Percentiles rank a stretch among this genome's conserved stretches.
These are phyloP conservation scores for Thelonectria rubi DNA, from an alignment of 2,329 filamentous ascomycete species.

Conservation along the genomic window DNA sequence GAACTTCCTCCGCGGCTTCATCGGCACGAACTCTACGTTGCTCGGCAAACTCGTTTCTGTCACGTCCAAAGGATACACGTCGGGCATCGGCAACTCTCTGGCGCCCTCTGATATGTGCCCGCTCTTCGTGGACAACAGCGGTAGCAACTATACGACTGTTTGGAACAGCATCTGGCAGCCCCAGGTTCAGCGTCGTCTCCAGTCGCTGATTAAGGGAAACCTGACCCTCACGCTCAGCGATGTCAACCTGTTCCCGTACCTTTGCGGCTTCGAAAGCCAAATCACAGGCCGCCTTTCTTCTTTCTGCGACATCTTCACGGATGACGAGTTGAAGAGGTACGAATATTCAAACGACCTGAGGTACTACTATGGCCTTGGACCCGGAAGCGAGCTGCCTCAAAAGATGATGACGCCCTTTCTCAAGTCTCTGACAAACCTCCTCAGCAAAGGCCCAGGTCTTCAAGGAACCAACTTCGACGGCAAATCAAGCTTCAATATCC, in stretches of 20 bases:
- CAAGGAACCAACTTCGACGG: conserved; percentile 58
- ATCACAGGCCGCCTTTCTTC: conserved; percentile 69
- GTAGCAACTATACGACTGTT: conserved; percentile 51
- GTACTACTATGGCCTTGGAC: conserved; percentile 73
- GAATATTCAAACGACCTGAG: conserved; percentile 74
- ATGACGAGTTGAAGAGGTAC: conserved; percentile 69
- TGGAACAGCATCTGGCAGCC: conserved; percentile 65
- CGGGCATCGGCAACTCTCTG: conserved; percentile 67
- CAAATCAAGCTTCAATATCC: conserved; percentile 55
- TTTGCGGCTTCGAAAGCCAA: conserved; percentile 77
- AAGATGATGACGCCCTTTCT: conserved; percentile 71
- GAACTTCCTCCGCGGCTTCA: conserved; percentile 68
- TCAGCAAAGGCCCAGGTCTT: conserved; percentile 61
- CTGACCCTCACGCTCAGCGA: conserved; percentile 54
- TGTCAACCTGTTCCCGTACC: conserved; percentile 69
- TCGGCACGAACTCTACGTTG: conserved; percentile 63
- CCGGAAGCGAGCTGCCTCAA: conserved; percentile 61
- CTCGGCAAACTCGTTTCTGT: conserved; percentile 67
- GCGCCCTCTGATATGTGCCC: conserved; percentile 71
- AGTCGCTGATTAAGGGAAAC: conserved; percentile 56
- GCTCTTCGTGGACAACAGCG: conserved; percentile 63
- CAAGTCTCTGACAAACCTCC: conserved; percentile 59
- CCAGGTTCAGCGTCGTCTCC: conserved; percentile 32
- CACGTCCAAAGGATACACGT: conserved; percentile 62
- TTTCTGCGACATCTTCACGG: conserved; percentile 69